These are phyloP conservation scores for Aegilops longissima DNA, from an alignment of 176 grass and related monocot genomes.

Conservation along the genomic window DNA sequence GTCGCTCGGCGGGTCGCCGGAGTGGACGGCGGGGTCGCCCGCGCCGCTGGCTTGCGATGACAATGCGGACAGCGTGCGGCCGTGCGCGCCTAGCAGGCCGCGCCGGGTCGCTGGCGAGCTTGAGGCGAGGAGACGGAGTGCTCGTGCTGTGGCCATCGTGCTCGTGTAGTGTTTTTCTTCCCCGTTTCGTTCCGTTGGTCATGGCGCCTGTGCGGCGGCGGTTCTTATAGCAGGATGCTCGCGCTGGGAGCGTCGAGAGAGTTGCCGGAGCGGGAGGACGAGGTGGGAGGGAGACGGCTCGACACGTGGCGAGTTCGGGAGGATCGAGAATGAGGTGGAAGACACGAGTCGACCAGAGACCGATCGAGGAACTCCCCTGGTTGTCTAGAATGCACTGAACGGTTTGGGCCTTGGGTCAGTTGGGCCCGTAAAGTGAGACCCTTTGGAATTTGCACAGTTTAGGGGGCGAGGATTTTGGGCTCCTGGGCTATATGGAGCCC, in stretches of 20 bases:
- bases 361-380: too few relatives aligned
- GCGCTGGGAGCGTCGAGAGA: background rate
- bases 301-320: slow-evolving; percentile 17
- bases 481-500: too few relatives aligned
- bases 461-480: too few relatives aligned
- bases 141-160: slow-evolving; percentile 24
- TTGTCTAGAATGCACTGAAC: too few relatives aligned
- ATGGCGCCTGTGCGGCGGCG: background rate
- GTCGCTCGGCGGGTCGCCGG: slow-evolving; percentile 41
- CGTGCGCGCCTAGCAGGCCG: background rate
- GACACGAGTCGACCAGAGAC: slow-evolving; percentile 32
- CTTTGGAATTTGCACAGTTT: too few relatives aligned
- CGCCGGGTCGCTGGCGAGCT: background rate
- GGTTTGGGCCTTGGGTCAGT: too few relatives aligned
- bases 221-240: background rate
- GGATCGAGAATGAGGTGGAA: slow-evolving; percentile 39
- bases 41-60: slow-evolving; percentile 31
- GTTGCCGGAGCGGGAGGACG: background rate
- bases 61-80: background rate
- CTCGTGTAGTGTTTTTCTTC: background rate
- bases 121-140: slow-evolving; percentile 1
- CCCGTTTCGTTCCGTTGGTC: background rate
- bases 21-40: slow-evolving; percentile 33
- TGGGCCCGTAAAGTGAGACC: too few relatives aligned
- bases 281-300: background rate